Base-by-base conservation (phyloP, 352 stramenopile genomes). In the Plasmopara viticola region DNA sequence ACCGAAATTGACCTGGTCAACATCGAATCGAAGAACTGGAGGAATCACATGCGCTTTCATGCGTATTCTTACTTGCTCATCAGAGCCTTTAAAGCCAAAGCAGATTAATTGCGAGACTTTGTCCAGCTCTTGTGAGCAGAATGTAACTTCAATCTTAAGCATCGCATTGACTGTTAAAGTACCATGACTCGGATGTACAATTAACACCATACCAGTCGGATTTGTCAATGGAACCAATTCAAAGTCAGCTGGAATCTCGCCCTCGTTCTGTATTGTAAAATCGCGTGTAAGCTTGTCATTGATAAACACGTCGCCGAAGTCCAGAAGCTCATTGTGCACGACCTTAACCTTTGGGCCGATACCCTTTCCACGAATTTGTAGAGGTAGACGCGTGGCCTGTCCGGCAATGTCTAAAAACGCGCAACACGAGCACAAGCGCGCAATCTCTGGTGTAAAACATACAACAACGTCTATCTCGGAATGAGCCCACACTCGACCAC, bases 271-370 rank as follows among this genome's bases (percentile, higher is more conserved):
- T 53, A 98, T 95, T 3, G 76, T 83, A 33, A 98, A 87, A 59
- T 97, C 79, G 29, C 95, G 90, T 6, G 66, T 84, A 40, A 91
- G 81, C 50, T 81, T 65, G 37, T 91, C 86, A 40, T 80, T 96
- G 52, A 98, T 94, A 48, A 97, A 98, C 9, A 98, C 81, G 43
- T 98, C 93, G 4, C 94, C 94, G 53, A 98, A 90, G 56, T 98
- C 92, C 35, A 98, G 58, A 9, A 96, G 62, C 55, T 94, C 86
- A 50, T 98, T 94, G 63, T 95, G 97, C 30, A 95, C 84, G 30
- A 98, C 74, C 47, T 91, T 90, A 4, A 82, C 93, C 47, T 96
- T 88, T 6, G 92, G 94, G 8, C 93, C 94, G 37, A 98, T 98
- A 4, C 93, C 94, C 31, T 86, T 68, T 9, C 86, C 93, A 13